Conservation (phyloP, 306 rosid genomes). For the Inga oerstediana region DNA sequence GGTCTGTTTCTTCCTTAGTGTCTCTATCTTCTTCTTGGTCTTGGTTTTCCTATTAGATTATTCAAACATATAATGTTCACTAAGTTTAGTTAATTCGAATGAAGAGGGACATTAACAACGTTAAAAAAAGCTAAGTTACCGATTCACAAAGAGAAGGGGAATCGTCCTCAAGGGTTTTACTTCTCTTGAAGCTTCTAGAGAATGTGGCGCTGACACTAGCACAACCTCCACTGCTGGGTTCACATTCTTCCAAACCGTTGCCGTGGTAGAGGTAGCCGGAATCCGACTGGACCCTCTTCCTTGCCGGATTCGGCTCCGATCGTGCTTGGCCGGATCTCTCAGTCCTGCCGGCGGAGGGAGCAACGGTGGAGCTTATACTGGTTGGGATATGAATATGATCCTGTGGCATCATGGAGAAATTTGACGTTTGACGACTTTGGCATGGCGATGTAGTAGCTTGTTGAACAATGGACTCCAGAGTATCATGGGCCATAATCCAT, state of each 20-base stretch:
- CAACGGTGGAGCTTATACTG: conserved; percentile 21
- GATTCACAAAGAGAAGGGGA: conserved; percentile 47
- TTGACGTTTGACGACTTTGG: conserved; percentile 34
- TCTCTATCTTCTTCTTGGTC: conserved; percentile 41
- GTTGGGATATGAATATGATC: conserved; percentile 26
- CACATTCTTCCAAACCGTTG: conserved; percentile 36
- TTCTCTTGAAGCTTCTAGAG: conserved; percentile 45
- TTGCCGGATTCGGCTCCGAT: not conserved
- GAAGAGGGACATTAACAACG: not conserved
- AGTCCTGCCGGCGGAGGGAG: conserved; percentile 33
- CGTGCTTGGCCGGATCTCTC: not conserved
- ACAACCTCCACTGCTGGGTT: conserved; percentile 31
- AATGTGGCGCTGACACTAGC: conserved; percentile 35
- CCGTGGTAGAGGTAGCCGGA: conserved; percentile 15
- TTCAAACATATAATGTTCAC: not conserved
- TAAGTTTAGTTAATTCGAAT: not conserved
- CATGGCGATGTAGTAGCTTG: conserved; percentile 56
- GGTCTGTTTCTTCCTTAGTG: conserved; percentile 36
- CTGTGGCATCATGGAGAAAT: not conserved
- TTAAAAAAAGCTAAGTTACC: conserved; percentile 31
- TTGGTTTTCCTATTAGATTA: conserved; percentile 36
- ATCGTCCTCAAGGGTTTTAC: conserved; percentile 53
- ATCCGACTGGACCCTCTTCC: conserved; percentile 41
- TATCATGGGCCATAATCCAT: conserved; percentile 51
- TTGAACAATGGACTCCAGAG: conserved; percentile 65